phyloP scores from a whole-genome alignment of 805 yeast genomes.

The Schizosaccharomyces japonicus region DNA sequence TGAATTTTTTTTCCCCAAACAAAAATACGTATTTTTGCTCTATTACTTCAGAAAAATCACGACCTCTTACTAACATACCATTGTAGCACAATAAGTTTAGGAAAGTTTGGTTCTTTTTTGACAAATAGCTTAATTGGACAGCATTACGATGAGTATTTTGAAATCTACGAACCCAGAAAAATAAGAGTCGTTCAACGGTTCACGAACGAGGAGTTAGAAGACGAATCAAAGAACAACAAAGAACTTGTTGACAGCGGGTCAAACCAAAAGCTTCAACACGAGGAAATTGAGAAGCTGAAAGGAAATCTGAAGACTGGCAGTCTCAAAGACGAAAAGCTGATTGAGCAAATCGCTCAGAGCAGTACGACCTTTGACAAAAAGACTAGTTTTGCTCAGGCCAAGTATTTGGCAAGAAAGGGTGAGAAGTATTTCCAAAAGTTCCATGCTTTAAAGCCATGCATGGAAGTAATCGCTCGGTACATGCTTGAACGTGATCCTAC shows the following conservation, averaged over 20 bases:
- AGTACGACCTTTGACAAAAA: constrained; percentile 75
- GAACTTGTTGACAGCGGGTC: constrained; percentile 41
- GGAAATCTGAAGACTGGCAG: constrained; percentile 20
- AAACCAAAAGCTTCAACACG: constrained; percentile 47
- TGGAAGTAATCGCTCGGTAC: constrained; percentile 46
- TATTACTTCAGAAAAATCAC: constrained; percentile 27
- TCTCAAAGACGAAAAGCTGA: constrained; percentile 48
- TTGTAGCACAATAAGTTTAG: constrained; percentile 44
- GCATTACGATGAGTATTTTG: constrained; percentile 76
- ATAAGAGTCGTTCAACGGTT: constrained; percentile 11
- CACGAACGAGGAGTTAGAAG: constrained; percentile 22
- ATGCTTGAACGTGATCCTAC: constrained; percentile 56
- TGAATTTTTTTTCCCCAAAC: neutral
- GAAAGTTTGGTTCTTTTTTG: constrained; percentile 74
- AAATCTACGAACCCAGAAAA: constrained; percentile 32
- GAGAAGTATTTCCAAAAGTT: constrained; percentile 73
- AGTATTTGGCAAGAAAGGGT: constrained; percentile 74
- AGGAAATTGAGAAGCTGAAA: constrained; percentile 70
- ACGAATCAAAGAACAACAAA: constrained; percentile 29
- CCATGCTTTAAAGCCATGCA: constrained; percentile 52
- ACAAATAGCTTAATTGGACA: constrained; percentile 56
- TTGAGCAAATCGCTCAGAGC: constrained; percentile 55
- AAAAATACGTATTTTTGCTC: neutral
- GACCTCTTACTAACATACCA: constrained; percentile 41
- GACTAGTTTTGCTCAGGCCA: constrained; percentile 73